phyloP scores from a whole-genome alignment of 352 stramenopile species.

The Phytophthora syringae region DNA sequence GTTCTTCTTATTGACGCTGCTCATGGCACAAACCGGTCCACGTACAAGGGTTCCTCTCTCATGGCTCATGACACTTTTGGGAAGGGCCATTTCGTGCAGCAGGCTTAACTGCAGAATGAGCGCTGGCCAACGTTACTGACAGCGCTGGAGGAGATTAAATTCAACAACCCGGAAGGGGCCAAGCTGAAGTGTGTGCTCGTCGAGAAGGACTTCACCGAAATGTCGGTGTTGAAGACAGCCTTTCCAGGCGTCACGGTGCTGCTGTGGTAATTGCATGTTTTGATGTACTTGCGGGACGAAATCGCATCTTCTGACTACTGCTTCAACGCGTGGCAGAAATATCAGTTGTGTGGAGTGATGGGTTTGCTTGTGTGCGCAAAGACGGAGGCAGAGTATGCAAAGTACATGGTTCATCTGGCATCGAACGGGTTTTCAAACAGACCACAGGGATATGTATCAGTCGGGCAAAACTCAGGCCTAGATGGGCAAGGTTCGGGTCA shows the following conservation, averaged over 20 bases:
- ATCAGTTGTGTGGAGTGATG: background rate
- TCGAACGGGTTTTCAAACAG: constrained; percentile 7
- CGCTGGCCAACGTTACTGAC: constrained; percentile 9
- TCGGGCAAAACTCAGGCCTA: background rate
- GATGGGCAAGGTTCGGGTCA: too few species aligned
- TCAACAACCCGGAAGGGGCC: constrained; percentile 19
- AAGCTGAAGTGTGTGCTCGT: constrained; percentile 24
- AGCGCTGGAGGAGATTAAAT: constrained; percentile 27
- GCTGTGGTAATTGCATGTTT: constrained; percentile 39
- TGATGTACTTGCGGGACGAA: constrained; percentile 29
- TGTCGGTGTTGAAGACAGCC: constrained; percentile 14
- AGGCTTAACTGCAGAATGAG: constrained; percentile 31
- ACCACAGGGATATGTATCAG: background rate
- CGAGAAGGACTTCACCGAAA: constrained; percentile 39
- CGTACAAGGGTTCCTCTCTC: constrained; percentile 33
- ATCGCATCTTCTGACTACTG: constrained; percentile 18
- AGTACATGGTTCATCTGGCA: constrained; percentile 5
- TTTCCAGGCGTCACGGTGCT: constrained; percentile 27
- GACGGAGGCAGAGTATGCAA: background rate
- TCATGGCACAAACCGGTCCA: constrained; percentile 23
- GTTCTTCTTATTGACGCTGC: constrained; percentile 32
- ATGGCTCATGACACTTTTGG: constrained; percentile 29
- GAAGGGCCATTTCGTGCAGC: constrained; percentile 32
- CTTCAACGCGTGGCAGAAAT: constrained; percentile 7
- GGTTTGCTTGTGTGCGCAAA: constrained; percentile 2